Evolutionary conservation across 2,329 filamentous ascomycete species (phyloP), one percentile per base, ranked within the genome.

Genomic region (Gnomoniopsis sp.): DNA sequence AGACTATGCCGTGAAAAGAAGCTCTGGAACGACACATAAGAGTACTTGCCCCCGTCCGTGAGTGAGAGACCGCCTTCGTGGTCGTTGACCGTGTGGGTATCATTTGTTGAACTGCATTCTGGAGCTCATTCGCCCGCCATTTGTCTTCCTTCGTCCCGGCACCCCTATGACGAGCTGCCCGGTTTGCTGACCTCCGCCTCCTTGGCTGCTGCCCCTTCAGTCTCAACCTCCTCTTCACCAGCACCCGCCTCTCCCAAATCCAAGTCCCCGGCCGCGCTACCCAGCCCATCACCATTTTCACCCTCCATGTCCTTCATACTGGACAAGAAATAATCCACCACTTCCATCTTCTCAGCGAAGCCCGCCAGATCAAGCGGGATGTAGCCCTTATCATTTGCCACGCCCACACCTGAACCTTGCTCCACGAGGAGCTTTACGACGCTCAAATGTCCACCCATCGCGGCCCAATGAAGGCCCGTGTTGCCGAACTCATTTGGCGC

Each of bases 401-500:
- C 77, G 12, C 86, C 86, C 4, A 92, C 87, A 59, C 91, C 88
- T 1, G 92, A 92, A 2, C 91, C 92, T 2, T 85, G 79, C 48
- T 87, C 85, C 2, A 96, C 79, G 14, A 99, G 81, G 0, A 86
- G 75, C 76, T 93, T 90, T 7, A 96, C 91, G 3, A 87, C 84
- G 6, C 88, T 84, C 3, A 98, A 77, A 68, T 97, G 93, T 1
- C 93, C 93, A 56, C 96, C 95, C 57, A 97, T 77, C 0, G 91
- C 90, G 0, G 93, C 93, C 93, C 93, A 98, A 75, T 99, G 95
- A 59, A 99, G 79, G 0, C 91, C 85, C 1, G 93, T 97, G 76
- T 97, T 98, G 48, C 92, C 93, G 49, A 89, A 88, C 62, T 86
- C 79, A 69, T 99, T 99, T 62, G 83, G 79, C 2, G 81, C 77